Evolutionary conservation across 805 yeast species (phyloP).

Genomic region (Scheffersomyces amazonensis): DNA sequence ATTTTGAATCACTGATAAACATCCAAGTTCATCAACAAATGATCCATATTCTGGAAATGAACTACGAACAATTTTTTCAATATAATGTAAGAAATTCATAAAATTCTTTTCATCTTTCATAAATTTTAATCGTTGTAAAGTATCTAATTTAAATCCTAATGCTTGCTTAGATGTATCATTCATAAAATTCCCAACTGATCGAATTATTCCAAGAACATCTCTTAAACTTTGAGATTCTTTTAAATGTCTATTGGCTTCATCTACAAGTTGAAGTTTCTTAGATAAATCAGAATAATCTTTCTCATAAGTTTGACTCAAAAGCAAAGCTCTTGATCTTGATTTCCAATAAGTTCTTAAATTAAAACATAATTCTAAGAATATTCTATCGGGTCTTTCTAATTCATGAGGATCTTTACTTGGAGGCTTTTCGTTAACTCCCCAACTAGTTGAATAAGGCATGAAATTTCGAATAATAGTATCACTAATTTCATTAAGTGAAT

Average conservation of each 20-base stretch:
- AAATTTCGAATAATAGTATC: conserved; percentile 67
- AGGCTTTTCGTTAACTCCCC: conserved; percentile 44
- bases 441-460: conserved; percentile 74
- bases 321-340: conserved; percentile 81
- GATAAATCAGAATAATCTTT: conserved; percentile 75
- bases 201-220: conserved; percentile 75
- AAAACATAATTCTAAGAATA: conserved; percentile 78
- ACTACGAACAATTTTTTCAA: conserved; percentile 82
- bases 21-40: conserved; percentile 70
- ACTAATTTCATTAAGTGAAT: conserved; percentile 73
- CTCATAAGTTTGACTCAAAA: conserved; percentile 66
- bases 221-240: conserved; percentile 65
- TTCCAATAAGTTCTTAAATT: conserved; percentile 90
- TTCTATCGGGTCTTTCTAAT: conserved; percentile 81
- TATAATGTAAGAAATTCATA: conserved; percentile 87
- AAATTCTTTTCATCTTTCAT: conserved; percentile 87
- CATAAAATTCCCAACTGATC: conserved; percentile 95
- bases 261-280: conserved; percentile 64
- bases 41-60: conserved; percentile 75
- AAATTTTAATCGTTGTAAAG: conserved; percentile 85
- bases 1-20: conserved; percentile 60
- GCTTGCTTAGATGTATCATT: conserved; percentile 92
- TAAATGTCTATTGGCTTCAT: conserved; percentile 67
- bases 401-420: conserved; percentile 69
- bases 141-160: conserved; percentile 83